Evolutionary conservation across 2,329 filamentous ascomycete genomes (phyloP).

Genomic region (Emydomyces testavorans): DNA sequence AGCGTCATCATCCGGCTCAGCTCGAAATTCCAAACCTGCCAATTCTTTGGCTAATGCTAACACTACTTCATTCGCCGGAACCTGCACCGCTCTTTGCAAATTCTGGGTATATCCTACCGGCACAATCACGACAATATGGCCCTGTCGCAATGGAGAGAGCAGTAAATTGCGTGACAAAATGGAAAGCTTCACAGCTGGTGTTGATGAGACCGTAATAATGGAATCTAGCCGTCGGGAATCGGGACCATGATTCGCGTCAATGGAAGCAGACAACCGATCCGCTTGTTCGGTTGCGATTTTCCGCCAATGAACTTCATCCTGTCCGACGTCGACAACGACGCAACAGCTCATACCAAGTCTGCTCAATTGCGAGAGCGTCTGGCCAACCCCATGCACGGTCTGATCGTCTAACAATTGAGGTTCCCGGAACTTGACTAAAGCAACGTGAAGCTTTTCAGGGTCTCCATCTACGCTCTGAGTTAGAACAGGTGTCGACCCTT

Average conservation of each 20-base stretch:
- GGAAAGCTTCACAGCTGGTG: conserved; percentile 26
- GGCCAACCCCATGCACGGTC: conserved; percentile 62
- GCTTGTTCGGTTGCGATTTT: conserved; percentile 50
- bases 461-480: conserved; percentile 27
- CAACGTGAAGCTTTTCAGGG: conserved; percentile 56
- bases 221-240: conserved; percentile 59
- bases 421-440: conserved; percentile 70
- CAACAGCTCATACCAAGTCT: conserved; percentile 71
- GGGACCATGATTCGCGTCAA: conserved; percentile 57
- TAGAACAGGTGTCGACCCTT: conserved; percentile 35
- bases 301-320: conserved; percentile 29
- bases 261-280: conserved; percentile 59
- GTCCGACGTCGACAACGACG: conserved; percentile 63
- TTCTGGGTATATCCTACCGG: conserved; percentile 49
- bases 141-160: conserved; percentile 53
- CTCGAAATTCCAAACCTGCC: conserved; percentile 49
- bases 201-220: conserved; percentile 34
- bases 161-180: conserved; percentile 43
- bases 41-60: conserved; percentile 67
- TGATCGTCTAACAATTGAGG: conserved; percentile 59
- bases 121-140: conserved; percentile 60
- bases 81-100: conserved; percentile 38
- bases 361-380: conserved; percentile 72
- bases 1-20: conserved; percentile 36
- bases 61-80: conserved; percentile 53